Evolutionary conservation across 495 filamentous ascomycete species (phyloP).

Genomic region (Lasiosphaeria miniovina): DNA sequence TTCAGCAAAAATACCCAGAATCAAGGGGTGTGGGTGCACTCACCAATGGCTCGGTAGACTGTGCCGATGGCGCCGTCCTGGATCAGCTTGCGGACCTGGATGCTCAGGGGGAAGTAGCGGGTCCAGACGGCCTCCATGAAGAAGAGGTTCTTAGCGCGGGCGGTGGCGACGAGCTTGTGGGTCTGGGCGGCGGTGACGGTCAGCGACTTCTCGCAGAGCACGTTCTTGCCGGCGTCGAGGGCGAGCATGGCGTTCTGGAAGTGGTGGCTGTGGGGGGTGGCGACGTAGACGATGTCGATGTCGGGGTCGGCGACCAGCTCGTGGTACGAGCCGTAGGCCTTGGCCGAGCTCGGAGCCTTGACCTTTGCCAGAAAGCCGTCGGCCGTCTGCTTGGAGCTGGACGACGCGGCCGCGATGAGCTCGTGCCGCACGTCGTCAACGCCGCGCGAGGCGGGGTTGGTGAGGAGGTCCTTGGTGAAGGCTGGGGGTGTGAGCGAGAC

Average conservation of each 20-base stretch:
- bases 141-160: conserved; percentile 78
- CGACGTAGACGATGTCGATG: conserved; percentile 88
- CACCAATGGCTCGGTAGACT: conserved; percentile 68
- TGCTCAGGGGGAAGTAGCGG: conserved; percentile 78
- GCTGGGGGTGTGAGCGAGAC: conserved; percentile 8
- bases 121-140: conserved; percentile 98
- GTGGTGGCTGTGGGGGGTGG: conserved; percentile 93
- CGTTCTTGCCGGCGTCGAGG: conserved; percentile 79
- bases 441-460: conserved; percentile 67
- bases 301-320: conserved; percentile 72
- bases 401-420: conserved; percentile 79
- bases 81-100: conserved; percentile 71
- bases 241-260: conserved; percentile 86
- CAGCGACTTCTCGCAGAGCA: conserved; percentile 91
- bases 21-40: conserved; percentile 14
- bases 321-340: conserved; percentile 77
- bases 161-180: conserved; percentile 68
- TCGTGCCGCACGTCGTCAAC: conserved; percentile 74
- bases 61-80: conserved; percentile 67
- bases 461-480: conserved; percentile 81
- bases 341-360: conserved; percentile 60
- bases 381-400: conserved; percentile 65
- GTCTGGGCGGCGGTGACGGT: conserved; percentile 85
- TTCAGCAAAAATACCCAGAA: not conserved
- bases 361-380: conserved; percentile 67